Base-by-base conservation (phyloP, 2,329 filamentous ascomycete genomes). In the Cercospora sp. region DNA sequence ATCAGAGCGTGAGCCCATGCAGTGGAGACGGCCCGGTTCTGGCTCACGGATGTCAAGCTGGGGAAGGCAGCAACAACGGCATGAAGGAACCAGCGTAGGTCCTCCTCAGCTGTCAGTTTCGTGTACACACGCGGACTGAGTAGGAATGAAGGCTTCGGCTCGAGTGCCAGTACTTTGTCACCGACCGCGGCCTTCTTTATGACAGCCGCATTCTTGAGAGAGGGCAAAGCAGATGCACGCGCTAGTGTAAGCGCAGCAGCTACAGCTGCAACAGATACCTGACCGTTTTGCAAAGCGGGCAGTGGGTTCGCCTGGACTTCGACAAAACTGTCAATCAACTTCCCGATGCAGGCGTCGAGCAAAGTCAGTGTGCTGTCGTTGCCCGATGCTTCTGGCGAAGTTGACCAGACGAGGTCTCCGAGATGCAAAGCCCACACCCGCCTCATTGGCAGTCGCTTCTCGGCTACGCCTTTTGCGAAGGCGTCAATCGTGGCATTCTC, bases 61-160 rank as follows among this genome's bases (percentile, higher is more conserved):
- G 66, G 60, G 16, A 89, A 85, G 16, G 90, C 81, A 28, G 89
- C 86, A 16, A 86, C 82, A 60, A 98, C 82, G 31, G 93, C 90
- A 71, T 88, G 87, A 51, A 89, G 83, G 62, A 92, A 86, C 92
- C 95, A 97, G 64, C 83, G 83, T 20, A 93, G 83, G 74, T 99
- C 95, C 63, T 94, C 91, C 65, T 90, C 88, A 0, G 84, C 81
- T 2, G 86, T 84, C 26, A 97, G 76, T 76, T 97, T 97, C 42
- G 90, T 89, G 80, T 95, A 98, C 5, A 97, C 87, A 69, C 91
- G 90, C 36, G 91, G 86, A 75, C 92, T 97, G 5, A 98, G 84
- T 20, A 98, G 82, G 78, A 96, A 95, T 0, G 94, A 96, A 13
- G 91, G 89, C 77, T 96, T 97, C 0, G 92, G 89, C n/a, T 90